phyloP scores from a whole-genome alignment of 257 asterid species.

The Nicotiana paniculata region DNA sequence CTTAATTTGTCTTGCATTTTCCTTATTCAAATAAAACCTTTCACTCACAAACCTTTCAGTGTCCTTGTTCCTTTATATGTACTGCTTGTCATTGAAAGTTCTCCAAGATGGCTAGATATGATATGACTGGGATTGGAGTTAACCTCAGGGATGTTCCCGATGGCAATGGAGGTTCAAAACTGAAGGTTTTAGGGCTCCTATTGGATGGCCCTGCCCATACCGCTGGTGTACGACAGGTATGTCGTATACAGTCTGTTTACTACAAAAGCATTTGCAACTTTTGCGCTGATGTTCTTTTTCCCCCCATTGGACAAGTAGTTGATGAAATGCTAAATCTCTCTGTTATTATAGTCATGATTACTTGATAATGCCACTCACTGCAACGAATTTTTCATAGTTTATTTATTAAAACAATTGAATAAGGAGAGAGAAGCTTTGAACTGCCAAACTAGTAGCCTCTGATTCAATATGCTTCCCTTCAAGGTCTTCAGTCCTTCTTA shows the following conservation, averaged over 20 bases:
- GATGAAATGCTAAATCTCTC: neutral
- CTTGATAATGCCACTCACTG: neutral
- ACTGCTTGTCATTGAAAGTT: conserved; percentile 66
- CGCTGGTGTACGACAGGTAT: conserved; percentile 96
- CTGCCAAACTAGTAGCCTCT: neutral
- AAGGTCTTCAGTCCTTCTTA: neutral
- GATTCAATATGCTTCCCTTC: neutral
- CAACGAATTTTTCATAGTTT: neutral
- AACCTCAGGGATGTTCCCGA: conserved; percentile 89
- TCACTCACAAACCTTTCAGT: conserved; percentile 53
- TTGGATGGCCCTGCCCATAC: conserved; percentile 90
- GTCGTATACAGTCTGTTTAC: neutral
- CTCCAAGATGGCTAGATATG: conserved; percentile 97
- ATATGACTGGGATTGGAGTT: conserved; percentile 92
- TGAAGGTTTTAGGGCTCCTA: conserved; percentile 90
- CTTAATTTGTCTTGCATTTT: neutral
- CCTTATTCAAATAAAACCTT: conserved; percentile 3
- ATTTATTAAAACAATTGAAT: neutral
- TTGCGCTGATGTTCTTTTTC: neutral
- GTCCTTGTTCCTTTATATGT: conserved; percentile 59
- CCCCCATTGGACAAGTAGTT: neutral
- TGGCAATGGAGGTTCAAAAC: conserved; percentile 55
- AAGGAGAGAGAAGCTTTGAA: neutral
- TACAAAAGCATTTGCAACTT: conserved; percentile 13
- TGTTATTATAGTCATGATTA: neutral